Evolutionary conservation across 306 rosid genomes (phyloP).

Genomic region (Acacia melanoxylon): DNA sequence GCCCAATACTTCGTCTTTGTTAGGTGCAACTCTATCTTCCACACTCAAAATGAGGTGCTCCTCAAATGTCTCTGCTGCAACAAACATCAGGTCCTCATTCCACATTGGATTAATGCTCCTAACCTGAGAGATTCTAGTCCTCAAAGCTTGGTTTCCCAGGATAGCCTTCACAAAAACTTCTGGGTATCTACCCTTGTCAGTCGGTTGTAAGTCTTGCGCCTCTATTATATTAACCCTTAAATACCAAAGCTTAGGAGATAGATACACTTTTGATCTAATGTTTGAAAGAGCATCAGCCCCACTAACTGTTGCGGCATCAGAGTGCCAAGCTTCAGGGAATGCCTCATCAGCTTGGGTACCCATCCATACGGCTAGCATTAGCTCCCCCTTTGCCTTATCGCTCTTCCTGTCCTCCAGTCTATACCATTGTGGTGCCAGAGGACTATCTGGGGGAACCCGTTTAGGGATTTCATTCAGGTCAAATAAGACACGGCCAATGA

Average conservation of each 20-base stretch:
- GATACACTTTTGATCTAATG: constrained; percentile 90
- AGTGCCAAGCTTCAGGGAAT: constrained; percentile 98
- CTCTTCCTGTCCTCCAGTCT: constrained; percentile 75
- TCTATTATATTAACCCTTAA: constrained; percentile 94
- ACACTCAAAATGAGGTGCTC: constrained; percentile 83
- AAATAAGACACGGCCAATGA: constrained; percentile 72
- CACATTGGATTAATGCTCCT: constrained; percentile 90
- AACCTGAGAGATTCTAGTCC: constrained; percentile 74
- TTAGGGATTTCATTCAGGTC: constrained; percentile 89
- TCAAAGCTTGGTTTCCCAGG: constrained; percentile 74
- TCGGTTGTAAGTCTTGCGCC: constrained; percentile 84
- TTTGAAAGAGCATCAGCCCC: constrained; percentile 85
- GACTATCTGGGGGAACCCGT: constrained; percentile 95
- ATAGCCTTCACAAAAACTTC: constrained; percentile 85
- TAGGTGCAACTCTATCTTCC: constrained; percentile 86
- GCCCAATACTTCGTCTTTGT: constrained; percentile 85
- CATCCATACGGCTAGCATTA: constrained; percentile 99
- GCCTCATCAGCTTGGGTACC: constrained; percentile 99
- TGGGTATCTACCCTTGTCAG: constrained; percentile 80
- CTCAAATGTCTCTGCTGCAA: constrained; percentile 90
- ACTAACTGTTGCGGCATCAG: constrained; percentile 88
- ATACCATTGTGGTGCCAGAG: constrained; percentile 95
- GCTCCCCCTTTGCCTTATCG: constrained; percentile 77
- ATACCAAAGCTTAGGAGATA: constrained; percentile 98
- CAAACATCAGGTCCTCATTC: constrained; percentile 98